A percentile compares a stretch with the other conserved stretches of the same genome.
Conservation (phyloP, 2,329 filamentous ascomycete species). For the Lizonia empirigonia region DNA sequence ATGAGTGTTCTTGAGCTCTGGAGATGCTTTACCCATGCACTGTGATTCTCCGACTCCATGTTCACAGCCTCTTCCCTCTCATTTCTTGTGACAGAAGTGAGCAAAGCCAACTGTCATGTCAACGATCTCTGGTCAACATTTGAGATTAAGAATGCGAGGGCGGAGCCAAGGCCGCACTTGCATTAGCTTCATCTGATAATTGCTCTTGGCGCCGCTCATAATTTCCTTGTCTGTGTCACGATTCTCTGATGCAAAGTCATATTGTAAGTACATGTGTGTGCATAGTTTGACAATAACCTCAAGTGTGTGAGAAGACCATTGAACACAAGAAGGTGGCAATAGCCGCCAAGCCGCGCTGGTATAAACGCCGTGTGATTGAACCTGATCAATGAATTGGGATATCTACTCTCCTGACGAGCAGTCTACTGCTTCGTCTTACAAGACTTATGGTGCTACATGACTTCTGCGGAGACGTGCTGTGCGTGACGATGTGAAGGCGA, state of each 20-base stretch:
- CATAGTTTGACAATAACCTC: not conserved
- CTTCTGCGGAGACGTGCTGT: constrained; percentile 36
- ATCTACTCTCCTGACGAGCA: constrained; percentile 37
- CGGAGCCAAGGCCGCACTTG: constrained; percentile 18
- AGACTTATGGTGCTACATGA: constrained; percentile 44
- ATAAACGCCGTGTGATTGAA: constrained; percentile 18
- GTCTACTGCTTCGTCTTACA: constrained; percentile 32
- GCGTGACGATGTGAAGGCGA: constrained; percentile 25
- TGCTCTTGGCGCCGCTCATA: not conserved
- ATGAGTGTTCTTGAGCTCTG: not conserved
- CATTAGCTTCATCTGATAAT: constrained; percentile 15
- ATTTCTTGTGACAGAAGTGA: no score
- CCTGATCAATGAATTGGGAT: constrained; percentile 25
- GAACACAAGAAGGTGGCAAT: constrained; percentile 2
- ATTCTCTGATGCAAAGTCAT: not conserved
- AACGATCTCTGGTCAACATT: not conserved
- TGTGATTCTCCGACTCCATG: no score
- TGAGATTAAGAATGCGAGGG: not conserved
- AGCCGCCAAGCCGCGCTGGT: constrained; percentile 7
- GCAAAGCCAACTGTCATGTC: no score
- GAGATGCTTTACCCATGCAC: no score
- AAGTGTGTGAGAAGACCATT: constrained; percentile 4
- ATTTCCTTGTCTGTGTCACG: not conserved
- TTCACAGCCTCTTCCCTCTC: no score
- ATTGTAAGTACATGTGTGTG: not conserved